These are phyloP conservation scores for Colletotrichum godetiae DNA, from an alignment of 2,329 filamentous ascomycete genomes.

Conservation along the genomic window DNA sequence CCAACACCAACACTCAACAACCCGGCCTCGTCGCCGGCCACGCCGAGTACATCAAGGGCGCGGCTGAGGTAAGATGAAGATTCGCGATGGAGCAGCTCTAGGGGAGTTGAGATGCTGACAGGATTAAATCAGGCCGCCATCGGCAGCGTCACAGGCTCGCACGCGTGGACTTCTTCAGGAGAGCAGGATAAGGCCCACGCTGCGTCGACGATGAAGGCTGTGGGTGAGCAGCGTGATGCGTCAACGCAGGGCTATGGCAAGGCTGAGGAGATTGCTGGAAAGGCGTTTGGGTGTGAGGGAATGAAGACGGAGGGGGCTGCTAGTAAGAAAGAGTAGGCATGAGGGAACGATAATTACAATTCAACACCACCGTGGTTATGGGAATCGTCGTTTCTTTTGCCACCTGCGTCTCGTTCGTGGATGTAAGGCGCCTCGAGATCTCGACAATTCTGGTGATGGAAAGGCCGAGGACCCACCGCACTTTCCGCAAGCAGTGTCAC, in stretches of 20 bases:
- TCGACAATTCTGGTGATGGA: no score
- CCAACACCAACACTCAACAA: constrained; percentile 50
- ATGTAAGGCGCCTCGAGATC: no score
- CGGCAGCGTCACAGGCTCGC: constrained; percentile 70
- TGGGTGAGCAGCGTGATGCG: constrained; percentile 66
- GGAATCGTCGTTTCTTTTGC: no score
- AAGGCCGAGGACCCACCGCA: no score
- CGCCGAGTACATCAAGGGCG: constrained; percentile 76
- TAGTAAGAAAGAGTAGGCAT: constrained; percentile 51
- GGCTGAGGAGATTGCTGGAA: constrained; percentile 73
- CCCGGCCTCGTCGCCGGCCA: constrained; percentile 73
- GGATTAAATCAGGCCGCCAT: constrained; percentile 60
- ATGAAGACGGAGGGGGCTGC: constrained; percentile 73
- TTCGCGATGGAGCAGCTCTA: neutral
- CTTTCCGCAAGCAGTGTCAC: no score
- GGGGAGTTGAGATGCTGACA: neutral
- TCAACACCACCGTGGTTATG: no score
- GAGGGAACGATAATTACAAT: no score
- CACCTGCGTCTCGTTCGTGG: no score
- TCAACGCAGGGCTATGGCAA: constrained; percentile 67
- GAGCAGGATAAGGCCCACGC: constrained; percentile 73
- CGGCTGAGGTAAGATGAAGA: constrained; percentile 66
- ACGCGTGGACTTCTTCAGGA: constrained; percentile 72
- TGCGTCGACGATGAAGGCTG: constrained; percentile 71
- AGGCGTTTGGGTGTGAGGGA: constrained; percentile 73